Conservation (phyloP, 2,329 filamentous ascomycete genomes). For the Dactylella cylindrospora region DNA sequence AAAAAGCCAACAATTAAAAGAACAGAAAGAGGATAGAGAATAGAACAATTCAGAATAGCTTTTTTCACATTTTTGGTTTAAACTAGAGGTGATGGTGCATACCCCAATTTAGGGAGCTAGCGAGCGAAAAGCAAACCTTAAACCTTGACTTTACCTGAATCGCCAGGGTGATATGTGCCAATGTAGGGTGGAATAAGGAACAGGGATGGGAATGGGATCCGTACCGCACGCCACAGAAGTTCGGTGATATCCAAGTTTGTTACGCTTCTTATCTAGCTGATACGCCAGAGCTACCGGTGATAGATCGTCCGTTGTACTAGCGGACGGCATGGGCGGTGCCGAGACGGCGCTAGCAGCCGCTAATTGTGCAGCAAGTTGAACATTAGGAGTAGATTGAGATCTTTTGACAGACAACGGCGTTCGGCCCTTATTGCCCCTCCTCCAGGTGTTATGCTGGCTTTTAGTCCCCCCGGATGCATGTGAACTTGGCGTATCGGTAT, state of each 20-base stretch:
- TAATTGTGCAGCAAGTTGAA: constrained; percentile 47
- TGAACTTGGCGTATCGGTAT: constrained; percentile 32
- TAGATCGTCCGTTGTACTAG: constrained; percentile 37
- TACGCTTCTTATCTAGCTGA: constrained; percentile 69
- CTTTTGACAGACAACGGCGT: constrained; percentile 46
- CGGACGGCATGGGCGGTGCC: constrained; percentile 35
- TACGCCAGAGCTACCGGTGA: constrained; percentile 44
- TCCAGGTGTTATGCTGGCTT: constrained; percentile 40
- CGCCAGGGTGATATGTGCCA: too few species aligned
- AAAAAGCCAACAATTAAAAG: constrained; percentile 1
- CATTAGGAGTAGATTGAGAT: constrained; percentile 48
- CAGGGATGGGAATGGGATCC: constrained; percentile 53
- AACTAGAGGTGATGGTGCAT: too few species aligned
- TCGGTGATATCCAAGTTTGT: constrained; percentile 92
- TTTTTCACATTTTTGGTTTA: too few species aligned
- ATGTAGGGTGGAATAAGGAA: constrained; percentile 9
- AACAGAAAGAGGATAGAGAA: background rate
- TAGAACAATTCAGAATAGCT: too few species aligned
- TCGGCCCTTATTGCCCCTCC: constrained; percentile 38
- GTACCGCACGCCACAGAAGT: constrained; percentile 94
- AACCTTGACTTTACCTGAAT: too few species aligned
- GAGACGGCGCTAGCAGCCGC: constrained; percentile 44
- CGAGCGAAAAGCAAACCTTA: too few species aligned
- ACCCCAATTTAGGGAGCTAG: too few species aligned
- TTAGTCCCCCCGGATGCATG: constrained; percentile 28